Evolutionary conservation across 1,139 yeast species (phyloP).

Genomic region (Hansenula lynferdii): DNA sequence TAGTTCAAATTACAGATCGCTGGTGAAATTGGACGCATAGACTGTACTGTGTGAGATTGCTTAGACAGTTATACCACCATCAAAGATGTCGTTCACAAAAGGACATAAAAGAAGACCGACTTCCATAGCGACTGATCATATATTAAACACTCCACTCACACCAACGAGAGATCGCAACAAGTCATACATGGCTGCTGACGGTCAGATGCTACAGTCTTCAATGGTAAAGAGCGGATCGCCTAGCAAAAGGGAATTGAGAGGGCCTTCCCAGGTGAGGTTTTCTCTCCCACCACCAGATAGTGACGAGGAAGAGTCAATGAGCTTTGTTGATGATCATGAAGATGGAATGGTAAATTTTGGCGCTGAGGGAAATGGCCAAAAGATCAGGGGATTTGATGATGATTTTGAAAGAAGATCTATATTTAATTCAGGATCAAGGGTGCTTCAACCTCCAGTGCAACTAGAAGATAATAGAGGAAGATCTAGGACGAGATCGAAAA

Average conservation of each 20-base stretch:
- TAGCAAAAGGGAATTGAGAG: slow-evolving; percentile 18
- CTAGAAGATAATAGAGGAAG: slow-evolving; percentile 15
- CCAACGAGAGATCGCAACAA: slow-evolving; percentile 5
- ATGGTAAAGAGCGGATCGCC: slow-evolving; percentile 24
- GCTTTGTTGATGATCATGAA: slow-evolving; percentile 7
- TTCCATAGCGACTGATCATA: slow-evolving; percentile 18
- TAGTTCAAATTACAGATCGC: too few species aligned
- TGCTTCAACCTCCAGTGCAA: slow-evolving; percentile 25
- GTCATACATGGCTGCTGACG: slow-evolving; percentile 20
- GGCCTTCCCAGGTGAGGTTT: slow-evolving; percentile 25
- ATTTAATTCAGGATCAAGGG: slow-evolving; percentile 23
- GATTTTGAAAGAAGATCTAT: slow-evolving; percentile 26
- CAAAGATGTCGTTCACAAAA: slow-evolving; percentile 13
- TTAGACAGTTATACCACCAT: too few species aligned
- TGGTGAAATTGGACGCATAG: neutral
- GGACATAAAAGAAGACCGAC: slow-evolving; percentile 22
- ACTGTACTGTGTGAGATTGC: neutral
- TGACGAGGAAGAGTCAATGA: slow-evolving; percentile 7
- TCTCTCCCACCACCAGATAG: slow-evolving; percentile 19
- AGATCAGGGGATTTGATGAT: too few species aligned
- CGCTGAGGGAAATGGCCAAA: too few species aligned
- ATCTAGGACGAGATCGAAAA: slow-evolving; percentile 1
- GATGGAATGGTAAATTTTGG: slow-evolving; percentile 5
- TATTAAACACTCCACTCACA: slow-evolving; percentile 1
- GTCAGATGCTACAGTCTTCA: slow-evolving; percentile 21